Base-by-base conservation (phyloP, 192 early-diverging fungal genomes). In the Spinellus fusiger region DNA sequence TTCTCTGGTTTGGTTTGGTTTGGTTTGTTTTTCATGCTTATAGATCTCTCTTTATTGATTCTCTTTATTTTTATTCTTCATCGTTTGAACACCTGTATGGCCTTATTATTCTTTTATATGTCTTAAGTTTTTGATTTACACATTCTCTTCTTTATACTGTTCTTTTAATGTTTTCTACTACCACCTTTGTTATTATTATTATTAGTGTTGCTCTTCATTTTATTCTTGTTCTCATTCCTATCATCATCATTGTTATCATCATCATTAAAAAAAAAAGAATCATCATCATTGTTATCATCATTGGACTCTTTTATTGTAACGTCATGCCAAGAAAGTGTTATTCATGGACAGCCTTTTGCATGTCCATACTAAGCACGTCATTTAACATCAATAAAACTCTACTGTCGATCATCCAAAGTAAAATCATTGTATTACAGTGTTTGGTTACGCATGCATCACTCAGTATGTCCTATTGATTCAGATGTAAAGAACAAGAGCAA, bases 1-100 rank as follows among this genome's bases (percentile, higher is more conserved):
- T 18, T 35, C 35, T 61, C 0, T 32, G 34, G 18, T 4, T 5
- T 9, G 6, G 23, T 54, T 27, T 52, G 12, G 29, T 29, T 38
- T 37, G n/a, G 31, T 56, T 35, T 34, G 10, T 56, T 56, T 34
- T 44, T 44, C 40, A 44, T 44, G 40, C 40, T 44, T 37, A 9
- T 37, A 37, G 5, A 37, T 37, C 35, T 37, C 5, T 37, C 5
- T 44, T 6, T 44, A 12, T 44, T 44, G 2, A n/a, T 44, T n/a
- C 18, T 44, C 6, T 44, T 44, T 44, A 44, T 44, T 44, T 6
- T 44, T 44, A 44, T 44, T 44, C 13, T 44, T 44, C 13, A n/a
- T 44, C 18, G 40, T n/a, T 44, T 44, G 13, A n/a, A n/a, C 40
- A 44, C 15, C 18, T 44, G 5, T 44, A n/a, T 44, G 40, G 40